These are phyloP conservation scores for Chimonanthus salicifolius DNA, from an alignment of 164 flowering plant species.

Conservation along the genomic window DNA sequence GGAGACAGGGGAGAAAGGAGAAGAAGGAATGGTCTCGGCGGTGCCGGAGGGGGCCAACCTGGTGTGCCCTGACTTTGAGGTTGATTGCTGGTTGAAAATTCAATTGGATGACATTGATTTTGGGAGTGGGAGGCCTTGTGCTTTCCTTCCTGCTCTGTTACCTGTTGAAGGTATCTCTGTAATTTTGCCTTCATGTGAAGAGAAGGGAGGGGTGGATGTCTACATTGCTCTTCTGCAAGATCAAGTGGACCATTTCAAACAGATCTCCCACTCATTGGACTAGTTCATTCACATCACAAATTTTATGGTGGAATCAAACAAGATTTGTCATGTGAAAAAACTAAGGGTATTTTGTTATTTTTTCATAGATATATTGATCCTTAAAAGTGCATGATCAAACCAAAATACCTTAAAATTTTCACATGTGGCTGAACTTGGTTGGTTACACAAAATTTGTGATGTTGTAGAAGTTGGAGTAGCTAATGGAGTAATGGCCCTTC, in stretches of 20 bases:
- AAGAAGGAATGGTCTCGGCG: background rate
- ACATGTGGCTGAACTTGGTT: too few relatives aligned
- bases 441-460: too few relatives aligned
- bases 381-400: too few relatives aligned
- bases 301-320: too few relatives aligned
- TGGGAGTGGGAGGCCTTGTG: constrained; percentile 15
- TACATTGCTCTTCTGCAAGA: constrained; percentile 5
- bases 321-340: too few relatives aligned
- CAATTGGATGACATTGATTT: constrained; percentile 12
- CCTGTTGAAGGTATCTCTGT: constrained; percentile 12
- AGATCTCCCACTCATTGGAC: background rate
- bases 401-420: too few relatives aligned
- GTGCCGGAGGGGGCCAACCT: background rate
- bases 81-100: constrained; percentile 18
- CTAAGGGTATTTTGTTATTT: too few relatives aligned
- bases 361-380: too few relatives aligned
- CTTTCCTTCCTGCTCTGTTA: constrained; percentile 10
- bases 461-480: too few relatives aligned
- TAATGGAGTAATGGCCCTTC: too few relatives aligned
- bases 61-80: constrained; percentile 10
- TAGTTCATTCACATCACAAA: too few relatives aligned
- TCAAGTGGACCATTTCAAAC: constrained; percentile 6
- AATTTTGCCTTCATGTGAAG: constrained; percentile 11
- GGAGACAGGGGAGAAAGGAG: background rate
- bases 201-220: constrained; percentile 14